phyloP scores from a whole-genome alignment of 352 stramenopile genomes.

The Sclerospora graminicola region DNA sequence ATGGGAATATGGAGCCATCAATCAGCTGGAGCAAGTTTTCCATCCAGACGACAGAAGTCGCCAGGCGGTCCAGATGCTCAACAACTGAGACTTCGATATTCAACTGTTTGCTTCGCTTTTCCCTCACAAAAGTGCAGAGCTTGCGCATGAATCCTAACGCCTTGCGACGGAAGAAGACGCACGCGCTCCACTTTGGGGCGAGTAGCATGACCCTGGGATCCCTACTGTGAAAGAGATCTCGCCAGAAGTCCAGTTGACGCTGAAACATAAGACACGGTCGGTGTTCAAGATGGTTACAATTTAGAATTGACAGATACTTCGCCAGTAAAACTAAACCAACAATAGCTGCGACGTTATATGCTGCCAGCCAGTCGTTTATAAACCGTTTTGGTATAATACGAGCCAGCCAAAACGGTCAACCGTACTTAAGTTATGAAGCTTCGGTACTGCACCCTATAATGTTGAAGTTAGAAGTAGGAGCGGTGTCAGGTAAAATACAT shows the following conservation, averaged over 20 bases:
- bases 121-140: conserved; percentile 53
- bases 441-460: no score
- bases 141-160: background rate
- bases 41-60: conserved; percentile 21
- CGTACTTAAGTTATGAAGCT: background rate
- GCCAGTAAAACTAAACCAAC: background rate
- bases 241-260: conserved; percentile 69
- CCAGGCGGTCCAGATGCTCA: conserved; percentile 69
- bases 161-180: conserved; percentile 16
- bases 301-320: background rate
- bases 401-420: conserved; percentile 9
- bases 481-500: no score
- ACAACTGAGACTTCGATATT: conserved; percentile 84
- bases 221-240: conserved; percentile 80
- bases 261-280: background rate
- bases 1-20: conserved; percentile 89
- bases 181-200: conserved; percentile 43
- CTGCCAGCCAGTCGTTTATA: conserved; percentile 19
- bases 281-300: no score
- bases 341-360: no score
- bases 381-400: no score
- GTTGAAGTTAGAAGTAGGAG: no score
- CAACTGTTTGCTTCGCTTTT: conserved; percentile 88
- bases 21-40: conserved; percentile 80
- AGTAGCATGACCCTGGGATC: conserved; percentile 76